Conservation (phyloP, 2,329 filamentous ascomycete species). For the Talaromyces sp. region DNA sequence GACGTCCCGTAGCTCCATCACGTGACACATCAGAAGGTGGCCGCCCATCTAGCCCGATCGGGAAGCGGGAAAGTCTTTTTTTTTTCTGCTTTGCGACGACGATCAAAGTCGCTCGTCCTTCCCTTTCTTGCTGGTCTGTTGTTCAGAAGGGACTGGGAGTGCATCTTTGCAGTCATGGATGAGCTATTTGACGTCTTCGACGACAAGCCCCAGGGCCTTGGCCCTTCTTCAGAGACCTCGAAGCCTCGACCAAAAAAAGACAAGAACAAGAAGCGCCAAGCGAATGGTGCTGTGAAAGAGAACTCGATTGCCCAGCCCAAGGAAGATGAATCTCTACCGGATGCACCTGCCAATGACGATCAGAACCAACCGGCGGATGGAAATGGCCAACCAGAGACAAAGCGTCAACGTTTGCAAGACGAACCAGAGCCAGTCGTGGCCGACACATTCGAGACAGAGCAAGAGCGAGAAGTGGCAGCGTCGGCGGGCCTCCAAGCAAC, state of each 20-base stretch:
- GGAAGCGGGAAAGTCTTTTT: conserved; percentile 25
- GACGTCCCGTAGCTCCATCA: conserved; percentile 7
- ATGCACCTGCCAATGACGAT: conserved; percentile 16
- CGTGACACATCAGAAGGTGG: conserved; percentile 16
- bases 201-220: conserved; percentile 51
- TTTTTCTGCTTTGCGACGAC: conserved; percentile 3
- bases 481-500: conserved; percentile 62
- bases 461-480: conserved; percentile 82
- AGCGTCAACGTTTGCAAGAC: conserved; percentile 48
- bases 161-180: conserved; percentile 51
- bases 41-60: conserved; percentile 18
- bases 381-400: conserved; percentile 39
- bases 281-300: conserved; percentile 70
- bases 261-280: conserved; percentile 78
- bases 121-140: conserved; percentile 6
- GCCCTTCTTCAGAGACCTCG: conserved; percentile 24
- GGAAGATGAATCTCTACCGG: conserved; percentile 19
- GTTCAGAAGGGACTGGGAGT: neutral
- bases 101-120: neutral
- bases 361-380: conserved; percentile 16
- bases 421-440: conserved; percentile 78
- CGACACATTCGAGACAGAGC: conserved; percentile 90
- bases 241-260: conserved; percentile 47
- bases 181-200: conserved; percentile 81
- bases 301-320: conserved; percentile 26